Evolutionary conservation across 352 stramenopile species (phyloP).

Genomic region (Phytopythium kandeliae): DNA sequence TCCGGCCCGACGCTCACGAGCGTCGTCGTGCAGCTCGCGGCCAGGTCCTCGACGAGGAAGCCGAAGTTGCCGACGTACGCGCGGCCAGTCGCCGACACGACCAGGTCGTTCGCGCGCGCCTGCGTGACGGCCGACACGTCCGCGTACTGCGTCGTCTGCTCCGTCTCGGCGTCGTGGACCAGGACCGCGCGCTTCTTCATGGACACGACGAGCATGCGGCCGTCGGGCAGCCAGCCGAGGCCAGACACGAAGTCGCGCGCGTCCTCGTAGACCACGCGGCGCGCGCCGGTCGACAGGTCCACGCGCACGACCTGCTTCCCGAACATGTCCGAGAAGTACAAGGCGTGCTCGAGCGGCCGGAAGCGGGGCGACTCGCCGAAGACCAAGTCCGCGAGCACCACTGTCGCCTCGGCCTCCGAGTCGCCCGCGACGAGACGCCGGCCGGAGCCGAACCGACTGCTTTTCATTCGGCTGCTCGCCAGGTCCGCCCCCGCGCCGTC

Average conservation of each 20-base stretch:
- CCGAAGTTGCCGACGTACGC: constrained; percentile 64
- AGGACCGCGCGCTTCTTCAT: constrained; percentile 48
- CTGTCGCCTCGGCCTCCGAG: constrained; percentile 3
- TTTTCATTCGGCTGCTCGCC: neutral
- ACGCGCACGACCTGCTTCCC: constrained; percentile 53
- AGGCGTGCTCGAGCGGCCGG: constrained; percentile 30
- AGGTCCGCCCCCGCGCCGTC: too few species aligned
- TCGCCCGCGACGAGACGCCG: neutral
- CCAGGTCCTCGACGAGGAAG: constrained; percentile 34
- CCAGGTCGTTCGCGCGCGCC: constrained; percentile 59
- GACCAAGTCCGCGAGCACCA: constrained; percentile 26
- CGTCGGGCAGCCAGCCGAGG: constrained; percentile 58
- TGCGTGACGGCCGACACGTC: constrained; percentile 43
- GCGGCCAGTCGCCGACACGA: constrained; percentile 33
- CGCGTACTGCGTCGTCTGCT: constrained; percentile 33
- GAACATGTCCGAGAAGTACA: constrained; percentile 72
- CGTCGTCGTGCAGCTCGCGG: constrained; percentile 35
- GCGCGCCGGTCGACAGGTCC: constrained; percentile 28
- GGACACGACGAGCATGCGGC: constrained; percentile 46
- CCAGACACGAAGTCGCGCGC: constrained; percentile 45
- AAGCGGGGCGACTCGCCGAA: constrained; percentile 63
- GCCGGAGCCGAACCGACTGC: too few species aligned
- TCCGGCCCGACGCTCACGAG: constrained; percentile 43
- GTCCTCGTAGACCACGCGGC: constrained; percentile 36
- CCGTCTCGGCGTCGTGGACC: constrained; percentile 24